Evolutionary conservation across 768 basidiomycete genomes (phyloP), one percentile per base, ranked within the genome.

Genomic region (Dendrothele bispora): DNA sequence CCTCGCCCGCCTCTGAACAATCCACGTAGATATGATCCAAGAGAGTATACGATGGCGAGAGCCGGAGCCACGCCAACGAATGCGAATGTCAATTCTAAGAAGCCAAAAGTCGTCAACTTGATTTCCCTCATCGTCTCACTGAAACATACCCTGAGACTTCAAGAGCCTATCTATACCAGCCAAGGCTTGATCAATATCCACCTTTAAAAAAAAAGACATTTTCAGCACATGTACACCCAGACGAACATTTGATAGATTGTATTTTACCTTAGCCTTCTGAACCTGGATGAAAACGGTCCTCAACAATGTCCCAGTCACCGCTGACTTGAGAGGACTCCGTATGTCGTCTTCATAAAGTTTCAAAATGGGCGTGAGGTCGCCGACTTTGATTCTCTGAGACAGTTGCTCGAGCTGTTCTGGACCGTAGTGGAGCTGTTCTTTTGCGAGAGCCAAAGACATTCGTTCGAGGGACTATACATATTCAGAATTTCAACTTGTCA

Each of bases 11-110:
- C 77, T 0, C 65, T 66, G 69, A 80, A 81, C 1, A 88, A 48
- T 1, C 67, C 65, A 10, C 68, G 55, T 3, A 86, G 25, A 61
- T 78, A 83, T 7, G 80, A 81, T 14, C 77, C 74, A 2, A 77
- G 49, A 1, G 84, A 71, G 55, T 94, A 95, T 3, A 94, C 78
- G 27, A 98, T 70, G 4, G 86, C 80, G 40, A 98, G 67, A 0
- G 88, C 86, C 7, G 95, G 95, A 0, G 95, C 94, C 14, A 98
- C 87, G 54, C 95, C 95, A 50, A 98, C 93, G 59, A 98, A 98
- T 5, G 90, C 95, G 58, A 99, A 99, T 1, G 93, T 97, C 36
- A 97, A 73, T 61, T 95, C 91, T 46, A 37, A 26, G 28, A 2
- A 17, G 18, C 7, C 7, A 18, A 30, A 21, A 28, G 43, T n/a